phyloP scores from a whole-genome alignment of 2,329 filamentous ascomycete species.

The Penicillium sp. region DNA sequence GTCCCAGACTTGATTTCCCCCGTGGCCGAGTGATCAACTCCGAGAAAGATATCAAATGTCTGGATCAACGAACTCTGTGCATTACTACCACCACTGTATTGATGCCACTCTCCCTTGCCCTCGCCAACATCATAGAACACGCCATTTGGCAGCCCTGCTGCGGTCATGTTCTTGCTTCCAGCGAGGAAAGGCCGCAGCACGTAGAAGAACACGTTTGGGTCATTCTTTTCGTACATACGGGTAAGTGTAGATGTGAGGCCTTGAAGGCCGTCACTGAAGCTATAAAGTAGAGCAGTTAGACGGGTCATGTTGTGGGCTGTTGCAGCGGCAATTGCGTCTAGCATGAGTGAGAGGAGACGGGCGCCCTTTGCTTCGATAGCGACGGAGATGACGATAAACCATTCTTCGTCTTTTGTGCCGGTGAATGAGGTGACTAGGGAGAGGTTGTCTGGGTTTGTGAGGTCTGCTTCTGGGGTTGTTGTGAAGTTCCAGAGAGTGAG shows the following conservation, averaged over 20 bases:
- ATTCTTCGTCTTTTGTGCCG: slow-evolving; percentile 40
- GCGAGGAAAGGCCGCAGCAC: slow-evolving; percentile 50
- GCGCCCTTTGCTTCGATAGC: slow-evolving; percentile 51
- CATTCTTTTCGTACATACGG: slow-evolving; percentile 50
- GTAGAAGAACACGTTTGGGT: slow-evolving; percentile 50
- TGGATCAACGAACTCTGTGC: slow-evolving; percentile 54
- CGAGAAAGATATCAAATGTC: slow-evolving; percentile 51
- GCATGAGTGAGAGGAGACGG: slow-evolving; percentile 44
- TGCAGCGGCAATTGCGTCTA: slow-evolving; percentile 47
- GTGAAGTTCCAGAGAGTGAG: slow-evolving; percentile 41
- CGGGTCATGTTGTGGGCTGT: slow-evolving; percentile 34
- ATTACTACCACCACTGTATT: slow-evolving; percentile 53
- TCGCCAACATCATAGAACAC: slow-evolving; percentile 52
- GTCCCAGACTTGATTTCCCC: slow-evolving; percentile 30
- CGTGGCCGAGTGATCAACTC: slow-evolving; percentile 45
- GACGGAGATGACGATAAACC: slow-evolving; percentile 52
- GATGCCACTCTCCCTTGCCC: slow-evolving; percentile 47
- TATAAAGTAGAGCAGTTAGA: slow-evolving; percentile 39
- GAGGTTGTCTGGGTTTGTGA: slow-evolving; percentile 38
- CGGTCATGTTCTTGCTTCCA: slow-evolving; percentile 52
- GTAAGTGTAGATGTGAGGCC: slow-evolving; percentile 44
- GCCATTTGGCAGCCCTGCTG: slow-evolving; percentile 48
- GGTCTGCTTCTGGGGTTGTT: slow-evolving; percentile 21
- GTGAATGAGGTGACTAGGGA: slow-evolving; percentile 36
- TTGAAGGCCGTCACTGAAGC: slow-evolving; percentile 41